These are phyloP conservation scores for Lasiodiplodia citricola DNA, from an alignment of 2,329 filamentous ascomycete species.

Conservation along the genomic window DNA sequence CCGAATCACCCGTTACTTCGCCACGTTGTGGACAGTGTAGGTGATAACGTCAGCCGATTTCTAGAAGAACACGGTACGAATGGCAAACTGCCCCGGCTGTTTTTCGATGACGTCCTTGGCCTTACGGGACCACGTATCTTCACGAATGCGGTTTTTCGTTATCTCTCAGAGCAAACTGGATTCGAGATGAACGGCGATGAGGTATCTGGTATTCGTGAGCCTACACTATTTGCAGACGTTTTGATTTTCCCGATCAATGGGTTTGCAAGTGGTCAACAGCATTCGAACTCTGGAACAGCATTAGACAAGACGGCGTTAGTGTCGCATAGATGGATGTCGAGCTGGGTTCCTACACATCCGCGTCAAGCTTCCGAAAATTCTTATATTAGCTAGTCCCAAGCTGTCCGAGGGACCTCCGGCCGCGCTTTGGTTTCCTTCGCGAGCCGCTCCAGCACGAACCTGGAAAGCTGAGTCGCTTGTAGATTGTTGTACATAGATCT, in stretches of 20 bases:
- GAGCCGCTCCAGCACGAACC: neutral
- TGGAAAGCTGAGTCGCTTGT: too few relatives aligned
- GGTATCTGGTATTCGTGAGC: neutral
- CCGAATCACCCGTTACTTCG: neutral
- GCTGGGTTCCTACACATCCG: neutral
- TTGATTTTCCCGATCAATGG: neutral
- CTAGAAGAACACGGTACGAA: neutral
- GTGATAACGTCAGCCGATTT: neutral
- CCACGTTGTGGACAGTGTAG: neutral
- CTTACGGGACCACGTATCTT: neutral
- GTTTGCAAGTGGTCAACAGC: neutral
- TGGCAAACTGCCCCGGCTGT: neutral
- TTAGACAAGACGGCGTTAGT: neutral
- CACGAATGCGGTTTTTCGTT: neutral
- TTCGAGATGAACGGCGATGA: neutral
- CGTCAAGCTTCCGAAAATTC: neutral
- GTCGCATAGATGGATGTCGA: neutral
- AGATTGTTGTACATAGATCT: too few relatives aligned
- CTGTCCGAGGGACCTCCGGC: constrained; percentile 19
- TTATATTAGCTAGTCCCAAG: neutral
- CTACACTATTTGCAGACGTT: neutral
- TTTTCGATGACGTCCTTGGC: neutral
- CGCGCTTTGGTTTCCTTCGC: constrained; percentile 25
- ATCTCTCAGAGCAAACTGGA: neutral
- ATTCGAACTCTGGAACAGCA: neutral